A percentile compares a stretch with the other conserved stretches of the same genome.
These are phyloP conservation scores for Kazachstania taianensis DNA, from an alignment of 805 yeast species.

Conservation along the genomic window DNA sequence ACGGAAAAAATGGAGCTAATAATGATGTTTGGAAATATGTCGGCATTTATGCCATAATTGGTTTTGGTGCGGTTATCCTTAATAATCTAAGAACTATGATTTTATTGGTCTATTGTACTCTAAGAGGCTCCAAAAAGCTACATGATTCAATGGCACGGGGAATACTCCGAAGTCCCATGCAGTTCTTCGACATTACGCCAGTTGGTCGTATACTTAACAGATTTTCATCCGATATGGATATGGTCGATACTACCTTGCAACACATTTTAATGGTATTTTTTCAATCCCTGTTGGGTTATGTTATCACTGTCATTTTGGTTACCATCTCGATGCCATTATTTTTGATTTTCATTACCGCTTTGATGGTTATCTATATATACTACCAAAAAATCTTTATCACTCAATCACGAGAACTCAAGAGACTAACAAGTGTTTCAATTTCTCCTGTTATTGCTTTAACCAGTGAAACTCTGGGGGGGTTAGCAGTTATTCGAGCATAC, in stretches of 20 bases:
- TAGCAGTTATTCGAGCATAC: slow-evolving; percentile 69
- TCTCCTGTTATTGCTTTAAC: slow-evolving; percentile 76
- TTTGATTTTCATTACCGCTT: slow-evolving; percentile 33
- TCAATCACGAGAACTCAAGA: slow-evolving; percentile 67
- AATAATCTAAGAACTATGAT: slow-evolving; percentile 37
- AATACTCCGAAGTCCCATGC: slow-evolving; percentile 51
- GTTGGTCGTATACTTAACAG: slow-evolving; percentile 56
- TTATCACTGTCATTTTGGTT: slow-evolving; percentile 43
- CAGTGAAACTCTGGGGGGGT: slow-evolving; percentile 72
- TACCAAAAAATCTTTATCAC: slow-evolving; percentile 63
- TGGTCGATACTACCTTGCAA: slow-evolving; percentile 49
- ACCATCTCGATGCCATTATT: slow-evolving; percentile 47
- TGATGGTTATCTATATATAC: slow-evolving; percentile 50
- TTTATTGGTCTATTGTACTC: slow-evolving; percentile 43
- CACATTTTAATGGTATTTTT: slow-evolving; percentile 41
- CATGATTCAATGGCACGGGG: slow-evolving; percentile 49
- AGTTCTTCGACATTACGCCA: slow-evolving; percentile 61
- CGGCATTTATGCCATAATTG: slow-evolving; percentile 45
- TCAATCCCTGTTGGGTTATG: slow-evolving; percentile 34
- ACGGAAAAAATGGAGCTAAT: slow-evolving; percentile 35
- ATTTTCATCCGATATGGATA: slow-evolving; percentile 52
- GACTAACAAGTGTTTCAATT: slow-evolving; percentile 57
- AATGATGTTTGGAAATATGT: slow-evolving; percentile 37
- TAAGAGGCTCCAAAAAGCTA: slow-evolving; percentile 44
- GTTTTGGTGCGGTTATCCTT: slow-evolving; percentile 41